phyloP scores from a whole-genome alignment of 805 yeast genomes.

The Candida caryicola region DNA sequence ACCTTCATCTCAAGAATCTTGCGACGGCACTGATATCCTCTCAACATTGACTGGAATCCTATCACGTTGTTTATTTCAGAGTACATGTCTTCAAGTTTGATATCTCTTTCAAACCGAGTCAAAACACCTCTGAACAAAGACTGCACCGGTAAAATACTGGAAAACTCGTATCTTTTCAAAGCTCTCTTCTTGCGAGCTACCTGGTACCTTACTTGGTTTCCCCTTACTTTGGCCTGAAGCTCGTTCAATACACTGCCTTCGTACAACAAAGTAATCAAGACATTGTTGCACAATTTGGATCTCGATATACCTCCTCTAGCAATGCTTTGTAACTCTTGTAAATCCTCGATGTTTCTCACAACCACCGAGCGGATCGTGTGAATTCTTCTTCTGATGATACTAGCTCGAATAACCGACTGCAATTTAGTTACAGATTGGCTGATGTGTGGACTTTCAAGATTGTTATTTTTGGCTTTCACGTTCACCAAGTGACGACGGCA shows the following conservation, averaged over 20 bases:
- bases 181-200: slow-evolving; percentile 17
- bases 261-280: slow-evolving; percentile 39
- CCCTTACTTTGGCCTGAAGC: slow-evolving; percentile 45
- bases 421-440: slow-evolving; percentile 23
- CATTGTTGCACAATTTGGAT: slow-evolving; percentile 40
- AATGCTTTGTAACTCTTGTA: slow-evolving; percentile 39
- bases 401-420: slow-evolving; percentile 41
- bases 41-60: slow-evolving; percentile 51
- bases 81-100: slow-evolving; percentile 52
- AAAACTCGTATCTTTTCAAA: slow-evolving; percentile 13
- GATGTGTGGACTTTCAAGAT: slow-evolving; percentile 10
- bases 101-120: slow-evolving; percentile 53
- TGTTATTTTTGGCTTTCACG: neutral
- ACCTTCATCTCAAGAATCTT: slow-evolving; percentile 28
- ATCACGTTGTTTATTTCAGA: slow-evolving; percentile 38
- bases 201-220: slow-evolving; percentile 34
- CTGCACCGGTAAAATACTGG: slow-evolving; percentile 47
- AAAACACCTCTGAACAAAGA: slow-evolving; percentile 62
- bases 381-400: slow-evolving; percentile 25
- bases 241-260: slow-evolving; percentile 37
- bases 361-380: slow-evolving; percentile 11
- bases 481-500: slow-evolving; percentile 24
- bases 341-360: slow-evolving; percentile 6
- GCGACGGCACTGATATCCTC: slow-evolving; percentile 47
- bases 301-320: slow-evolving; percentile 46